Evolutionary conservation across 2,329 filamentous ascomycete genomes (phyloP).

Genomic region (Plenodomus tracheiphilus): DNA sequence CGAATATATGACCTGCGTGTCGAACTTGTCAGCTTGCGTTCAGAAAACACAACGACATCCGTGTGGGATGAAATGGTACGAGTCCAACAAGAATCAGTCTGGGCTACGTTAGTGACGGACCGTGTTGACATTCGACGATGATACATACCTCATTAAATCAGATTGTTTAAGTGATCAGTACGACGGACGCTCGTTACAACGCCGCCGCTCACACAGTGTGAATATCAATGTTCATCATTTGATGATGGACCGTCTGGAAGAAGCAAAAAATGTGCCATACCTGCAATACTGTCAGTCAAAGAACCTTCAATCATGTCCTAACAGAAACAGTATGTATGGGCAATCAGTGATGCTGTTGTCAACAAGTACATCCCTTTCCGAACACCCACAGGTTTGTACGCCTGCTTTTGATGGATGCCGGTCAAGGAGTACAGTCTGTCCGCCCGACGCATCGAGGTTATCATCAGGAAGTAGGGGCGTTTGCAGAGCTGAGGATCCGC

Average conservation of each 20-base stretch:
- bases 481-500: constrained; percentile 16
- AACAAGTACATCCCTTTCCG: constrained; percentile 63
- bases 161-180: constrained; percentile 66
- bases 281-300: constrained; percentile 30
- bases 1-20: constrained; percentile 5
- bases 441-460: constrained; percentile 71
- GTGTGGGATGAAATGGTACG: constrained; percentile 12
- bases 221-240: constrained; percentile 69
- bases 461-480: constrained; percentile 53
- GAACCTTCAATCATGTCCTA: constrained; percentile 6
- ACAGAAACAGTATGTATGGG: constrained; percentile 14
- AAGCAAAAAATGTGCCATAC: constrained; percentile 31
- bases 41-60: constrained; percentile 12
- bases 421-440: constrained; percentile 62
- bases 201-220: constrained; percentile 68
- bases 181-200: constrained; percentile 52
- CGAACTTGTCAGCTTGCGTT: constrained; percentile 26
- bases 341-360: constrained; percentile 70
- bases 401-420: constrained; percentile 57
- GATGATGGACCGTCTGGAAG: constrained; percentile 50
- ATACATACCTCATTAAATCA: constrained; percentile 68
- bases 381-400: constrained; percentile 68
- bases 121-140: neutral
- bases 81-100: constrained; percentile 47
- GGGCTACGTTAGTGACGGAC: constrained; percentile 23